phyloP scores from a whole-genome alignment of 164 flowering plant genomes.

The Macadamia integrifolia region DNA sequence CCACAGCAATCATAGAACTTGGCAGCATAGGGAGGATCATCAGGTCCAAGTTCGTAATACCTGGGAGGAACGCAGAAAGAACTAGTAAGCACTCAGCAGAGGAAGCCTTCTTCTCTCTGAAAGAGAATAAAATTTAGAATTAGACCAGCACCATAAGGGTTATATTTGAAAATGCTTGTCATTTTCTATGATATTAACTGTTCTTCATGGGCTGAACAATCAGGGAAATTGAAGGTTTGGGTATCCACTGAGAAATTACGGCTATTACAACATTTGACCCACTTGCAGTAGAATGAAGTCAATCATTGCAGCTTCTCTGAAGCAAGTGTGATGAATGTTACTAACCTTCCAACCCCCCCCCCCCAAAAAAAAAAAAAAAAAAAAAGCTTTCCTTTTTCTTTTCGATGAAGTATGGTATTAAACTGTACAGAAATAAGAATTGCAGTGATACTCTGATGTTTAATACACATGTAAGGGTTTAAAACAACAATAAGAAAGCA shows the following conservation, averaged over 20 bases:
- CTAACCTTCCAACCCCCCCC: background rate
- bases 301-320: background rate
- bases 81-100: background rate
- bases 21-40: constrained; percentile 87
- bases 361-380: no score
- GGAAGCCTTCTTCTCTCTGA: background rate
- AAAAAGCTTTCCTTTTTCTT: no score
- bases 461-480: background rate
- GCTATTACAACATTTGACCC: background rate
- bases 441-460: no score
- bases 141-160: background rate
- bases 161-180: background rate
- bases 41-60: constrained; percentile 74
- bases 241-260: no score
- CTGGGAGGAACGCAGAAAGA: constrained; percentile 26
- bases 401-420: no score
- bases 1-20: constrained; percentile 87
- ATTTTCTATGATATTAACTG: no score
- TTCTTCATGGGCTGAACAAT: no score
- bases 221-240: no score
- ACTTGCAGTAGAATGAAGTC: background rate
- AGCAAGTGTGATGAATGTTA: background rate
- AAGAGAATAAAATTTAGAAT: background rate
- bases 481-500: background rate
- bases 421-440: no score